These are phyloP conservation scores for Cerrena zonata DNA, from an alignment of 1,284 basidiomycete genomes.

Conservation along the genomic window DNA sequence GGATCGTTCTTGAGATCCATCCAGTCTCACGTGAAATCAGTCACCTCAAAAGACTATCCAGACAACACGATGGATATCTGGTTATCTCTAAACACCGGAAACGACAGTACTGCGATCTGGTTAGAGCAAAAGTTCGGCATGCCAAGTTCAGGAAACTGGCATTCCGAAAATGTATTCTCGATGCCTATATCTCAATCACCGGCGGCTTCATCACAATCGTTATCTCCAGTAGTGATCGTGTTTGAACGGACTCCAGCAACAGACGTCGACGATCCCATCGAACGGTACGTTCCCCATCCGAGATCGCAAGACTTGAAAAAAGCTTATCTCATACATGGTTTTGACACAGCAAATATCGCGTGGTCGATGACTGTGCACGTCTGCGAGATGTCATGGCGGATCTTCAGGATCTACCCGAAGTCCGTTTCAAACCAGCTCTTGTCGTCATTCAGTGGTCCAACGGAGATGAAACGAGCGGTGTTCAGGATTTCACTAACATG, in stretches of 20 bases:
- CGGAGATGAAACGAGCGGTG: slow-evolving; percentile 27
- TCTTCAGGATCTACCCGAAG: slow-evolving; percentile 34
- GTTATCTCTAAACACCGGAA: slow-evolving; percentile 67
- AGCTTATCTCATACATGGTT: too few species aligned
- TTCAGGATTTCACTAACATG: slow-evolving; percentile 26
- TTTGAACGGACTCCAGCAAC: slow-evolving; percentile 66
- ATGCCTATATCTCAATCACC: slow-evolving; percentile 36
- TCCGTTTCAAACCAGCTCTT: slow-evolving; percentile 54
- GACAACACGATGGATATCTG: slow-evolving; percentile 50
- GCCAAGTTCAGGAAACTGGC: slow-evolving; percentile 56
- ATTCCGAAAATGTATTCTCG: slow-evolving; percentile 50
- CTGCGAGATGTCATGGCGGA: slow-evolving; percentile 55
- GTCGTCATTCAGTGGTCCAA: slow-evolving; percentile 56
- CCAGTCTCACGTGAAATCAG: slow-evolving; percentile 34
- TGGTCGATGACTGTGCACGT: slow-evolving; percentile 65
- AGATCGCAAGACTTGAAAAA: neutral
- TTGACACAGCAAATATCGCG: slow-evolving; percentile 54
- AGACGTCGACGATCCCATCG: slow-evolving; percentile 56
- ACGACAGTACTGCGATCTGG: slow-evolving; percentile 73
- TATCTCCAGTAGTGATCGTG: slow-evolving; percentile 59
- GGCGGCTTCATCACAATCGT: slow-evolving; percentile 18
- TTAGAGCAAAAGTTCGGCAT: slow-evolving; percentile 66
- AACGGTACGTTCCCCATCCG: slow-evolving; percentile 40
- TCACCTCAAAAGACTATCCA: slow-evolving; percentile 20
- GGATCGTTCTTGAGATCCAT: slow-evolving; percentile 58